phyloP scores from a whole-genome alignment of 2,329 filamentous ascomycete species.

The Alternaria panax region DNA sequence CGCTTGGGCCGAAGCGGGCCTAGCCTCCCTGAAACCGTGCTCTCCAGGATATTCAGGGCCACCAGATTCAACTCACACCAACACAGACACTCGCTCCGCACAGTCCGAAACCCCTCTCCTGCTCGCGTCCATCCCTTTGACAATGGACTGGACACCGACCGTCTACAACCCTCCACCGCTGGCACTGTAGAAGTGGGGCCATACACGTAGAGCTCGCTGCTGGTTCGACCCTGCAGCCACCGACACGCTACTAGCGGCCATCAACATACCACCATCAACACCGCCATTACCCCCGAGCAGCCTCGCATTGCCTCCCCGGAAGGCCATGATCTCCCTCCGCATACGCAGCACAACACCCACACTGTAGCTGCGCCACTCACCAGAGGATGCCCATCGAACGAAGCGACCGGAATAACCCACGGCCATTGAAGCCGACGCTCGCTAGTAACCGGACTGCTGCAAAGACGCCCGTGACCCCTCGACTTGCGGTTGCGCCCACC shows the following conservation, averaged over 20 bases:
- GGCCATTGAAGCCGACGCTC: slow-evolving; percentile 73
- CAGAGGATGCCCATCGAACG: slow-evolving; percentile 51
- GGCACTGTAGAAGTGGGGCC: slow-evolving; percentile 22
- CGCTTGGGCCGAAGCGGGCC: slow-evolving; percentile 19
- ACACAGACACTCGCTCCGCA: slow-evolving; percentile 14
- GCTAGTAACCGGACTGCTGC: slow-evolving; percentile 63
- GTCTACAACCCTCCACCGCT: slow-evolving; percentile 13
- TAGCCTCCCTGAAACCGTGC: slow-evolving; percentile 16
- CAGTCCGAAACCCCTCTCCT: slow-evolving; percentile 20
- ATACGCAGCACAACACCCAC: slow-evolving; percentile 23
- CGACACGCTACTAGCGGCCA: slow-evolving; percentile 20
- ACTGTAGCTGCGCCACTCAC: slow-evolving; percentile 20
- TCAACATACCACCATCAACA: slow-evolving; percentile 35
- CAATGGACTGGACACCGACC: slow-evolving; percentile 26
- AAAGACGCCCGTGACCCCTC: slow-evolving; percentile 66
- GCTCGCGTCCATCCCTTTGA: slow-evolving; percentile 20
- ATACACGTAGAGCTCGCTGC: slow-evolving; percentile 15
- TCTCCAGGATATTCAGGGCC: slow-evolving; percentile 24
- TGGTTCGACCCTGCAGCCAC: slow-evolving; percentile 26
- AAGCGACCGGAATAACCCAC: slow-evolving; percentile 58
- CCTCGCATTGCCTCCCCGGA: slow-evolving; percentile 31
- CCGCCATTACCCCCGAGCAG: slow-evolving; percentile 33
- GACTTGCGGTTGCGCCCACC: slow-evolving; percentile 57
- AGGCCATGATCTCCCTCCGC: slow-evolving; percentile 41
- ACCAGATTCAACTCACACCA: slow-evolving; percentile 28